Evolutionary conservation across 2,329 filamentous ascomycete species (phyloP), one percentile per base, ranked within the genome.

Genomic region (Curvularia verruculosa): DNA sequence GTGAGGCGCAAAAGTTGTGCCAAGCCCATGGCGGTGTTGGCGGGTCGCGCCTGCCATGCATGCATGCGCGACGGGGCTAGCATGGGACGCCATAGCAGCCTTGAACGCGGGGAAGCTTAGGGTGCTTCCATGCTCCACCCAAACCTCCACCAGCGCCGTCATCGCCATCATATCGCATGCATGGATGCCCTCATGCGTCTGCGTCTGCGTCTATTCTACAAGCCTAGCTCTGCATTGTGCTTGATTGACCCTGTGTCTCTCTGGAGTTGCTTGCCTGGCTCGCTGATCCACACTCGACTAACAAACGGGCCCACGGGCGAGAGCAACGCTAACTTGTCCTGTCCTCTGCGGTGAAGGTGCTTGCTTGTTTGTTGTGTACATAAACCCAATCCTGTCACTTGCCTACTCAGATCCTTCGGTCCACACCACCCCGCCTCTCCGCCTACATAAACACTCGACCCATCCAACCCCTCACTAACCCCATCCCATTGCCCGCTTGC

Each of bases 351-450:
- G 40, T 34, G 24, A 26, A 39, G 41, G 26, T 26, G 36, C 31
- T 23, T 48, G 23, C 1, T 24, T 36, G 24, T 29, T 43, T 29
- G 24, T 26, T 26, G 40, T 39, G 29, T 41, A 34, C 39, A 41
- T 47, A 28, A n/a, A 12, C 40, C 23, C 44, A 10, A 21, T 26
- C 28, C 37, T 48, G 46, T 56, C 56, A 58, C 56, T 56, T 49
- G 39, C 45, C 34, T 43, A 19, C 31, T 24, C 24, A 47, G 34
- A 39, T 28, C 23, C 41, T 51, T 23, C 34, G 41, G 43, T 44
- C 41, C 47, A 45, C 53, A 49, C 52, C 47, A 49, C 56, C 52
- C 52, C 56, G 52, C 56, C 47, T 46, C 43, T 45, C 56, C 28
- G 37, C 46, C 54, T 50, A 29, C 26, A 29, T 29, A 48, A 48